Evolutionary conservation across 371 early-diverging fungal species (phyloP), one percentile per base, ranked within the genome.

Genomic region (Syncephalastrum sp.): DNA sequence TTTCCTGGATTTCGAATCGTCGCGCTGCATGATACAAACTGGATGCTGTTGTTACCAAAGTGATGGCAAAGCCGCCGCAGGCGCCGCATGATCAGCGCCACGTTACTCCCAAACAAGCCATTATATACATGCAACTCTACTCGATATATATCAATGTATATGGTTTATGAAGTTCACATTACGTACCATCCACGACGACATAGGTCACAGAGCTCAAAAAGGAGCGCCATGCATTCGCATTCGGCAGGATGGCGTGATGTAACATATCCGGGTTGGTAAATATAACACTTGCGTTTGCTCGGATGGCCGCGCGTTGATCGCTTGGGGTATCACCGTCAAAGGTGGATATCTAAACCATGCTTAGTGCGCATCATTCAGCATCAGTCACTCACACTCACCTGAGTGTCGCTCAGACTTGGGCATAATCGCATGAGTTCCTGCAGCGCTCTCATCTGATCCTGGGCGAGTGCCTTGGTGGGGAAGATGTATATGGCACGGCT

Each of bases 261-360:
- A 93, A 66, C 74, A 89, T 91, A 57, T 93, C 94, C 2, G 91
- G 91, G 64, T 93, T 93, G 10, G 91, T 92, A 38, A 92, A 76
- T 2, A 92, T 72, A 0, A 93, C 74, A 14, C 72, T 72, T 0
- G 83, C 71, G n/a, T 58, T 54, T 7, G 70, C 65, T 16, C 89
- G 65, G 15, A 89, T 83, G 7, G 44, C 42, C 0, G 59, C 53
- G 1, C 91, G 77, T 16, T 63, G 55, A 4, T 71, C 68, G n/a
- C 33, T 27, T 7, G 75, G 73, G 10, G 82, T 81, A 59, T 83
- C 80, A 15, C 81, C 82, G 52, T 80, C 82, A 61, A 78, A 69
- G 8, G 72, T 68, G 21, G 57, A 57, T 4, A 73, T 41, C 72
- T 71, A 24, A 24, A 38, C 14, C 6, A 42, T 15, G 44, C 19